A percentile compares a stretch with the other conserved stretches of the same genome.
These are phyloP conservation scores for Cladorrhinum sp. DNA, from an alignment of 2,329 filamentous ascomycete genomes.

Conservation along the genomic window DNA sequence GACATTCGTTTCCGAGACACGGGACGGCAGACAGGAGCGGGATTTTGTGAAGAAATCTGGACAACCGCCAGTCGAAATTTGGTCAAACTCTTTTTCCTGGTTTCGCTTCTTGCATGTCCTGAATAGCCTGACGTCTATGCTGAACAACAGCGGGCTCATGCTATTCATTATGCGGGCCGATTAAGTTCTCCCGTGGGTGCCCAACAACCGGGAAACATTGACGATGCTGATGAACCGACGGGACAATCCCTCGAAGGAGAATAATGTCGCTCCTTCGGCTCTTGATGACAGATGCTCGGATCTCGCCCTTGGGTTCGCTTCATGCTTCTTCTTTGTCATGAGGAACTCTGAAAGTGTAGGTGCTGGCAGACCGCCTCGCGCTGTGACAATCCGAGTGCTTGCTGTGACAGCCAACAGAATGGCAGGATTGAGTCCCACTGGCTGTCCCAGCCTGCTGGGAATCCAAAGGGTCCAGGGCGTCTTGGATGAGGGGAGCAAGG, in stretches of 20 bases:
- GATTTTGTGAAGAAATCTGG: background rate
- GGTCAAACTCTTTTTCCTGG: background rate
- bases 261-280: background rate
- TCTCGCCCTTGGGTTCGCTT: background rate
- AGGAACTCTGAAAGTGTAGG: background rate
- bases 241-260: background rate
- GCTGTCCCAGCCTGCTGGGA: background rate
- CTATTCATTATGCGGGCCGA: background rate
- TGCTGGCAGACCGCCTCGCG: slow-evolving; percentile 3
- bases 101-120: background rate
- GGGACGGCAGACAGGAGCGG: background rate
- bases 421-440: slow-evolving; percentile 1
- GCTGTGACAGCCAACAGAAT: background rate
- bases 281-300: background rate
- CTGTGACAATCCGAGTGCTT: background rate
- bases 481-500: background rate
- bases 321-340: too few relatives aligned
- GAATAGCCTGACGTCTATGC: background rate
- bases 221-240: background rate
- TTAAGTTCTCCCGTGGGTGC: background rate
- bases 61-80: background rate
- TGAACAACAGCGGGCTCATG: background rate
- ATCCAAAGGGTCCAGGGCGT: background rate
- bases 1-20: background rate
- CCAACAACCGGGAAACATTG: background rate